Percentiles rank a stretch among this genome's conserved stretches.
Evolutionary conservation across 768 basidiomycete genomes (phyloP).

Genomic region (Termitomyces sp.): DNA sequence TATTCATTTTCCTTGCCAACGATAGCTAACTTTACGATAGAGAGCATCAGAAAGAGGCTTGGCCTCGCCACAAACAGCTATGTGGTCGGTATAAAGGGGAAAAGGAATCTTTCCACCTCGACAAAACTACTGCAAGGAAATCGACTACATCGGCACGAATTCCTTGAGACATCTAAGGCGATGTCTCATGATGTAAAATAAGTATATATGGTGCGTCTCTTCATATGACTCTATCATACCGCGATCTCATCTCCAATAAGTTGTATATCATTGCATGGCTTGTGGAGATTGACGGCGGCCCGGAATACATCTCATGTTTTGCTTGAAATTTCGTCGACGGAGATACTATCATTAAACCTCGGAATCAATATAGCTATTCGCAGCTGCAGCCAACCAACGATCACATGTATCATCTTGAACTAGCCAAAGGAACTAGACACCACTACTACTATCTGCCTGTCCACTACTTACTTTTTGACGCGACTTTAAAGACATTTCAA

Average conservation of each 20-base stretch:
- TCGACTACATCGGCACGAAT: neutral
- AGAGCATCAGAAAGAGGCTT: conserved; percentile 3
- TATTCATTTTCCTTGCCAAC: neutral
- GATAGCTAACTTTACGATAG: neutral
- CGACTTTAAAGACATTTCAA: neutral
- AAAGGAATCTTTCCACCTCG: neutral
- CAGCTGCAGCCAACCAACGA: neutral
- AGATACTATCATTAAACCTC: neutral
- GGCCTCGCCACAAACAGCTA: neutral
- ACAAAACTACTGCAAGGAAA: neutral
- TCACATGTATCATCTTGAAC: conserved; percentile 3
- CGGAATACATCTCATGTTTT: neutral
- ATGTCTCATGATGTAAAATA: neutral
- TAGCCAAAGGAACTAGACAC: neutral
- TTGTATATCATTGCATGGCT: neutral
- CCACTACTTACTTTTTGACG: neutral
- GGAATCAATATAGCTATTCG: neutral
- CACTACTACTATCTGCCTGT: neutral
- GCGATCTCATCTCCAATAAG: neutral
- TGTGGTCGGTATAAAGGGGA: neutral
- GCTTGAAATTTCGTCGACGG: neutral
- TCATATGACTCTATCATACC: neutral
- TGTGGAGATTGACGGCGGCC: neutral
- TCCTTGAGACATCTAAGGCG: neutral
- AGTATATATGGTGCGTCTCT: neutral